phyloP scores from a whole-genome alignment of 148 eudicot genomes.

The Rhododendron williamsianum region DNA sequence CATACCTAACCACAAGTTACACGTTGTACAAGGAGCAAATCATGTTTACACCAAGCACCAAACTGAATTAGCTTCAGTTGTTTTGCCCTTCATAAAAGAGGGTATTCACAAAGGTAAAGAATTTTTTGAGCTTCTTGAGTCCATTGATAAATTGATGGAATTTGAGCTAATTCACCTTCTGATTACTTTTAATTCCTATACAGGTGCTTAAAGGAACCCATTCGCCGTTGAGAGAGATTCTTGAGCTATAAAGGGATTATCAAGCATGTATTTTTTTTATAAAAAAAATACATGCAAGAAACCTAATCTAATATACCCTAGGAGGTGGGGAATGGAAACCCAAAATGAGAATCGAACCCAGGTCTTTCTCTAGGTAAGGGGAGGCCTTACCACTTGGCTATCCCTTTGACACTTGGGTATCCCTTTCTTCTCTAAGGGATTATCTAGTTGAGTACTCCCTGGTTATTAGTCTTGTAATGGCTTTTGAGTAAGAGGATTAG shows the following conservation, averaged over 20 bases:
- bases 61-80: conserved; percentile 42
- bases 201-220: conserved; percentile 15
- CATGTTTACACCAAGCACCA: conserved; percentile 54
- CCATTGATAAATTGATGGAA: too few relatives aligned
- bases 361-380: background rate
- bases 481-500: background rate
- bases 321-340: background rate
- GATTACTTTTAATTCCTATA: background rate
- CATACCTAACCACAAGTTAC: conserved; percentile 64
- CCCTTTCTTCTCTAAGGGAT: background rate
- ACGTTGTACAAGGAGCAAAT: conserved; percentile 62
- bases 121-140: background rate
- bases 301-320: background rate
- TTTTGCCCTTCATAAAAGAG: conserved; percentile 61
- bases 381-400: background rate
- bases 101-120: conserved; percentile 31
- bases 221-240: background rate
- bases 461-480: too few relatives aligned
- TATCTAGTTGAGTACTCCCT: background rate
- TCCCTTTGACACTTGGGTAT: background rate
- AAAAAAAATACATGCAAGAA: background rate
- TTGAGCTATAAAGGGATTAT: background rate
- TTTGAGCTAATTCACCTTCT: background rate
- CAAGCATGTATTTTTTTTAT: too few relatives aligned
- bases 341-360: background rate